Base-by-base conservation (phyloP, 1,139 yeast species). In the Diutina scorzettiae region DNA sequence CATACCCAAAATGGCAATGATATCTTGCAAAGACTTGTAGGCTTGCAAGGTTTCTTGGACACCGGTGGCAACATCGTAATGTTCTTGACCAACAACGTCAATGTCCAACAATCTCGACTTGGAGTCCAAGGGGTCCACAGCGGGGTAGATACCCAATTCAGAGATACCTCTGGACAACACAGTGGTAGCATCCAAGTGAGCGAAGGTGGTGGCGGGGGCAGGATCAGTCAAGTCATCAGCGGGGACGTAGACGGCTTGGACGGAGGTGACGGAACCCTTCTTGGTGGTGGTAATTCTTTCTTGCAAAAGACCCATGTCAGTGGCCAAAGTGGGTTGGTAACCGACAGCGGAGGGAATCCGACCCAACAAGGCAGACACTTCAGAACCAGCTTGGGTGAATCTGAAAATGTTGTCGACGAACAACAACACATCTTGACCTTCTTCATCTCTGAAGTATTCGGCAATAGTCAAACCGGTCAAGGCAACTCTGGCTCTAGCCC, bases 321-420 rank as follows among this genome's bases (percentile, higher is more conserved):
- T 91, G 76, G 98, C 96, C 74, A 91, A 81, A 59, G 98, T 91
- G 70, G 98, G 98, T 78, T 91, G 98, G 74, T 91, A 91, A 86
- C 98, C 98, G 86, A 91, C 98, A 60, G 98, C 98, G 55, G 98
- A 91, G 69, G 98, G 98, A 70, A 91, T 91, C 85, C 98, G 96
- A 76, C 98, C 98, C 68, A 91, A 79, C 75, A 91, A 80, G 56
- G 98, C 98, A 68, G 97, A 89, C 69, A 91, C 98, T 78, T 91
- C 98, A 55, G 98, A 91, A 86, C 98, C 98, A 66, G 98, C 98
- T 81, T 91, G 98, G 70, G 98, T 91, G 81, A 91, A 91, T 79
- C 98, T 89, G 95, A 91, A 91, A 84, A 91, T 91, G 89, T 91
- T 91, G 78, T 91, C 98, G 65, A 91, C 85, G 80, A 91, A 91